Evolutionary conservation across 768 basidiomycete genomes (phyloP).

Genomic region (Tricholoma terreum): DNA sequence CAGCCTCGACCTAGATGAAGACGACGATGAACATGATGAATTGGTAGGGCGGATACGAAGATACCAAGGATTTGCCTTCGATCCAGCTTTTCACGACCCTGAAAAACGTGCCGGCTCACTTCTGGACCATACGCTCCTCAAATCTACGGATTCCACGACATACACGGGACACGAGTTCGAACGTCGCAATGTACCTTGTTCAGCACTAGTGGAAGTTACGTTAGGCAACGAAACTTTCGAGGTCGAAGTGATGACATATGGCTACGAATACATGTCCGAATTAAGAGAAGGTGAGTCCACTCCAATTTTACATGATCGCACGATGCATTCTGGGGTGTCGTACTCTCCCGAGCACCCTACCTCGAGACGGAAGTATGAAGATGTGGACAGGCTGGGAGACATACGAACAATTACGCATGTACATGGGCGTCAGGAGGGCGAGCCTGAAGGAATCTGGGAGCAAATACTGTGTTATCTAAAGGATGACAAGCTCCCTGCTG

Average conservation of each 20-base stretch:
- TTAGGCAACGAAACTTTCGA: slow-evolving; percentile 20
- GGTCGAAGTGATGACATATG: slow-evolving; percentile 18
- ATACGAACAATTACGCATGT: neutral
- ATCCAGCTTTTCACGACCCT: too few relatives aligned
- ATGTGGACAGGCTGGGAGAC: neutral
- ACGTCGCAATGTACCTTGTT: slow-evolving; percentile 1
- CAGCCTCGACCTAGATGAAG: too few relatives aligned
- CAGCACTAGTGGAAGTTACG: slow-evolving; percentile 8
- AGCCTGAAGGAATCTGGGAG: too few relatives aligned
- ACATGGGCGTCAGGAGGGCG: slow-evolving; percentile 4
- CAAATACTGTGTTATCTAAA: slow-evolving; percentile 9
- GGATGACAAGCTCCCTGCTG: neutral
- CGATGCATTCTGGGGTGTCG: too few relatives aligned
- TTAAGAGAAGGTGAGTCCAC: slow-evolving; percentile 6
- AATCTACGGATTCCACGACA: neutral
- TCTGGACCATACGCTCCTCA: neutral
- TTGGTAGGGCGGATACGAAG: too few relatives aligned
- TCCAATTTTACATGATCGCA: too few relatives aligned
- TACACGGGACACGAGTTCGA: slow-evolving; percentile 7
- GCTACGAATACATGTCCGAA: slow-evolving; percentile 14
- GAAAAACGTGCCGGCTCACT: neutral
- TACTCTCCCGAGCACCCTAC: too few relatives aligned
- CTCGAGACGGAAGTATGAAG: neutral
- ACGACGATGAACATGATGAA: too few relatives aligned
- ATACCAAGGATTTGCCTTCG: too few relatives aligned